These are phyloP conservation scores for Rhodotorula sp. DNA, from an alignment of 1,284 basidiomycete genomes.

Conservation along the genomic window DNA sequence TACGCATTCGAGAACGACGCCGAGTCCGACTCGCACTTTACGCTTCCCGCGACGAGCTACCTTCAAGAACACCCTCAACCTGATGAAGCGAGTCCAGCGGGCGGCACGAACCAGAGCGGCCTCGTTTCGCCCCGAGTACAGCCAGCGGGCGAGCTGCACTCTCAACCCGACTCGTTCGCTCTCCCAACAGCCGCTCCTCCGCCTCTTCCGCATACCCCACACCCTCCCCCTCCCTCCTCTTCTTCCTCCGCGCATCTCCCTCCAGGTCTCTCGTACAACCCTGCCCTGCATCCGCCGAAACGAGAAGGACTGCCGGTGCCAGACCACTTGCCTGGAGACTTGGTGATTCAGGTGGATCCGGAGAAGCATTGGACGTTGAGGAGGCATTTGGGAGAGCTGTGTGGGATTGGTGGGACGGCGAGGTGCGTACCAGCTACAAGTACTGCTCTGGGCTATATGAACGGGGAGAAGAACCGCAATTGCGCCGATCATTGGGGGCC, in stretches of 20 bases:
- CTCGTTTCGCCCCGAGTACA: not conserved
- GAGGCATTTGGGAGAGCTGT: conserved; percentile 37
- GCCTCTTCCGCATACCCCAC: not conserved
- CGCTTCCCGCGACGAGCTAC: no score
- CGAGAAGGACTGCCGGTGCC: conserved; percentile 36
- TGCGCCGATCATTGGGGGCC: no score
- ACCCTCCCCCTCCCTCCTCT: not conserved
- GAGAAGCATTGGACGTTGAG: conserved; percentile 35
- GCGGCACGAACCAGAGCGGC: not conserved
- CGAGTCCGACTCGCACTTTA: not conserved
- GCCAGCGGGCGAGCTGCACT: not conserved
- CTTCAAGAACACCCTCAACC: not conserved
- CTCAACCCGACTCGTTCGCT: not conserved
- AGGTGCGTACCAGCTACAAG: conserved; percentile 19
- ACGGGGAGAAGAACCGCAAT: no score
- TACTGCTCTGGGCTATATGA: no score
- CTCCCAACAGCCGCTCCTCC: not conserved
- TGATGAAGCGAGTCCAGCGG: no score
- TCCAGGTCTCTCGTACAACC: conserved; percentile 6
- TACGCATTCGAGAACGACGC: not conserved
- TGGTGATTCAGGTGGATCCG: conserved; percentile 28
- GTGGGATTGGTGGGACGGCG: conserved; percentile 26
- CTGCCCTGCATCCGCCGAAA: conserved; percentile 17
- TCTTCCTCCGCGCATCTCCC: not conserved
- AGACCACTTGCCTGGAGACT: conserved; percentile 35